Base-by-base conservation (phyloP, 805 yeast genomes). In the Hanseniaspora thailandica region DNA sequence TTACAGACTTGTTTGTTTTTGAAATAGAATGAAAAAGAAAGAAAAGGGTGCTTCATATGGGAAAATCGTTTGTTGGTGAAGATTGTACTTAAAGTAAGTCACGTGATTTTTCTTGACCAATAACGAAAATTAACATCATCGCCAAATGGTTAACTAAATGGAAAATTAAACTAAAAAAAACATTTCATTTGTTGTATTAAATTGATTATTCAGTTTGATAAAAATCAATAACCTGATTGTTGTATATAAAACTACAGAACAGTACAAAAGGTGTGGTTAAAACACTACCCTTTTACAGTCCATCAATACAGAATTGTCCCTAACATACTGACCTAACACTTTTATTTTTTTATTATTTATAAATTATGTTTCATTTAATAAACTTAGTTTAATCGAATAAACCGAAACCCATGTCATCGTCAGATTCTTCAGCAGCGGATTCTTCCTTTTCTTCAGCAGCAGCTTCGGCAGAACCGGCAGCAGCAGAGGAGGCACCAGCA, bases 351-450 rank as follows among this genome's bases (percentile, higher is more conserved):
- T 22, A 38, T 22, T 28, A 50, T 34, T 40, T 30, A 38, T 36
- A 38, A 15, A 33, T 23, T 25, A 20, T n/a, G 7, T 30, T 13
- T 12, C 23, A 22, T 38, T n/a, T 19, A n/a, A 23, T 10, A 26
- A 34, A 33, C 28, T 15, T 46, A 49, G 55, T 57, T 69, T 77
- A 78, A 73, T 78, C 82, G 76, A 78, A 78, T 70, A 78, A 75
- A 71, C 87, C 87, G 81, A 82, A 80, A 65, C 88, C 88, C 86
- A 82, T 81, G 72, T 80, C 85, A 64, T 73, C 77, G 69, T 75
- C 77, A 62, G 75, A 73, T 60, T 71, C 76, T 66, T 71, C 76
- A 59, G 69, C 71, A 57, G 67, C 75, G 59, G 69, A 75, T 68
- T 74, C 80, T 60, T 70, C 81, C 59, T 64, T 78, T 61, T 70